These are phyloP conservation scores for Sporodiniella umbellata DNA, from an alignment of 371 early-diverging fungal genomes.

Conservation along the genomic window DNA sequence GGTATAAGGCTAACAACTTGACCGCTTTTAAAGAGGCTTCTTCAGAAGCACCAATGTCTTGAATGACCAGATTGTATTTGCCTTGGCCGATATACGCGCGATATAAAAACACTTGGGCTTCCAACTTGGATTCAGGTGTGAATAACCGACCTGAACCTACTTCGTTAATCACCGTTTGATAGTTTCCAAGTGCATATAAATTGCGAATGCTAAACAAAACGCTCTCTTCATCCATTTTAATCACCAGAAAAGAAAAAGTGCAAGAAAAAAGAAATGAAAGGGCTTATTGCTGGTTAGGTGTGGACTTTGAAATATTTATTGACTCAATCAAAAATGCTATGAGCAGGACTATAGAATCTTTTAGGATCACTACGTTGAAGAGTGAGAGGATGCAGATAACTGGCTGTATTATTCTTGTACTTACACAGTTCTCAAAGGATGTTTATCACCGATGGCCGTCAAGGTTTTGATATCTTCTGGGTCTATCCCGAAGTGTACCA, in stretches of 20 bases:
- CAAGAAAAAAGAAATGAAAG: neutral
- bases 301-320: too few species aligned
- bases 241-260: neutral
- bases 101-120: constrained; percentile 56
- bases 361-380: neutral
- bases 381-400: neutral
- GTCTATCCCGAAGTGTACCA: constrained; percentile 32
- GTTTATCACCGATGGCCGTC: constrained; percentile 25
- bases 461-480: constrained; percentile 28
- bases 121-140: constrained; percentile 46
- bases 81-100: constrained; percentile 71
- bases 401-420: neutral
- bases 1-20: constrained; percentile 51
- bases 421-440: constrained; percentile 26
- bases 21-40: constrained; percentile 49
- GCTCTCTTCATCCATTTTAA: constrained; percentile 53
- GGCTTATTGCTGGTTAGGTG: too few species aligned
- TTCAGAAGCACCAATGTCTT: constrained; percentile 51
- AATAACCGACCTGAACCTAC: constrained; percentile 47
- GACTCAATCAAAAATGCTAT: neutral
- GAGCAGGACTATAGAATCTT: neutral
- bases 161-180: constrained; percentile 69
- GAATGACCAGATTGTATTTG: constrained; percentile 56
- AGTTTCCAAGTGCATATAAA: constrained; percentile 67
- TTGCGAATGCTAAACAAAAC: constrained; percentile 65